Conservation (phyloP, 2,329 filamentous ascomycete species). For the Alternaria triticimaculans region DNA sequence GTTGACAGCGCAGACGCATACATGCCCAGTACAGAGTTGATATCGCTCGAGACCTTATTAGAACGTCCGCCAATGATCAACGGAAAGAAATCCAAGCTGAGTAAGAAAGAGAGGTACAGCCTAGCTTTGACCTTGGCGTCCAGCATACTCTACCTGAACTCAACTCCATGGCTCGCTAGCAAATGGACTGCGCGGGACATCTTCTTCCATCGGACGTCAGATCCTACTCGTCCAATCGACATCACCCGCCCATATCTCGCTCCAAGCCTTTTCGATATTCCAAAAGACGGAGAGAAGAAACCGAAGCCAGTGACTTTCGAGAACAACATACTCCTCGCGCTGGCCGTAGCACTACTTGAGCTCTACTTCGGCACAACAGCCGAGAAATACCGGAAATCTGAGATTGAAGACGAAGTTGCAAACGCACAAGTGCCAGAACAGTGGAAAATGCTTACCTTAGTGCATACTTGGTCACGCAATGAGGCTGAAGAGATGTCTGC, state of each 20-base stretch:
- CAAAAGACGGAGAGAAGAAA: conserved; percentile 8
- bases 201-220: conserved; percentile 35
- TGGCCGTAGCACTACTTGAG: conserved; percentile 45
- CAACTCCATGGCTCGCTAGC: conserved; percentile 46
- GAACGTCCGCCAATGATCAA: conserved; percentile 32
- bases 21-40: conserved; percentile 18
- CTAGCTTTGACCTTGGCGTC: conserved; percentile 47
- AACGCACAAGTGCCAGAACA: conserved; percentile 19
- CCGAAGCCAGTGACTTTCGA: conserved; percentile 31
- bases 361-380: conserved; percentile 47
- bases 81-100: conserved; percentile 37
- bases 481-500: conserved; percentile 47
- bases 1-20: conserved; percentile 25
- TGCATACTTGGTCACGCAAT: conserved; percentile 43
- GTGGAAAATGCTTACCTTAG: conserved; percentile 41
- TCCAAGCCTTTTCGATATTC: conserved; percentile 14
- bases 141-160: conserved; percentile 45
- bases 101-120: conserved; percentile 45
- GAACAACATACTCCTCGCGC: conserved; percentile 43
- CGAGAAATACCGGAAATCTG: conserved; percentile 35
- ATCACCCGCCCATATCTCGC: conserved; percentile 43
- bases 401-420: conserved; percentile 22
- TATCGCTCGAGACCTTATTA: conserved; percentile 44
- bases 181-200: conserved; percentile 46
- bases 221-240: conserved; percentile 31